Conservation (phyloP, 208 protist species). For the Acanthamoeba quina region DNA sequence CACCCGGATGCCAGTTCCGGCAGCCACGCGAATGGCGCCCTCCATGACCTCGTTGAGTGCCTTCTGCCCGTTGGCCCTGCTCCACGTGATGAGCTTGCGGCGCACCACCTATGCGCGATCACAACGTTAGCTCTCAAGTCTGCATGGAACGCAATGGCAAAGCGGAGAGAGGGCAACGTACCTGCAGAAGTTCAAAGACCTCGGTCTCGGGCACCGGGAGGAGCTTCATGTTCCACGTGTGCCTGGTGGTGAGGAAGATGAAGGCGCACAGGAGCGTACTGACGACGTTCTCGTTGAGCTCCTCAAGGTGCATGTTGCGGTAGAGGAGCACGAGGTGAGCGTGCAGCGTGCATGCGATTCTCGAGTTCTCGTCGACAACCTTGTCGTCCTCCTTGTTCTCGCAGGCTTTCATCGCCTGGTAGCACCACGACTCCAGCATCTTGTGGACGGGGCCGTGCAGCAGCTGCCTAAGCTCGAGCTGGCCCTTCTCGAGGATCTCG, state of each 20-base stretch:
- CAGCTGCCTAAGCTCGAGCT: constrained; percentile 32
- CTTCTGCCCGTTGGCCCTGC: constrained; percentile 38
- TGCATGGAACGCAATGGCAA: neutral
- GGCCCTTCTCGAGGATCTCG: constrained; percentile 39
- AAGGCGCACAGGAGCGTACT: constrained; percentile 75
- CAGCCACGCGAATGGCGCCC: constrained; percentile 79
- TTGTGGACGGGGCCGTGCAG: constrained; percentile 59
- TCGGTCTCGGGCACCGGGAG: constrained; percentile 83
- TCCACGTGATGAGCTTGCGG: constrained; percentile 75
- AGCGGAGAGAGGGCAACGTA: neutral
- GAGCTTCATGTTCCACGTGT: constrained; percentile 78
- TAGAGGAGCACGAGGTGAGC: constrained; percentile 85
- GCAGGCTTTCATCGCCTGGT: constrained; percentile 73
- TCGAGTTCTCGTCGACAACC: constrained; percentile 67
- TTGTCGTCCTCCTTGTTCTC: constrained; percentile 72
- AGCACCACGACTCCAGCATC: constrained; percentile 73
- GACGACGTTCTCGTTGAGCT: constrained; percentile 69
- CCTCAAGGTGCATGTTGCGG: constrained; percentile 73
- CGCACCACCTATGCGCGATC: constrained; percentile 49
- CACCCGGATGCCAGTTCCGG: constrained; percentile 63
- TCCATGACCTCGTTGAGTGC: constrained; percentile 81
- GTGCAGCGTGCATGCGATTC: constrained; percentile 75
- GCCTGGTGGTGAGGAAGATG: constrained; percentile 84
- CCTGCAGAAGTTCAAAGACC: constrained; percentile 84
- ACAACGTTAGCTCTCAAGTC: neutral